Percentiles rank a stretch among this genome's conserved stretches.
Conservation (phyloP, 352 stramenopile genomes). For the Phytophthora idaei region DNA sequence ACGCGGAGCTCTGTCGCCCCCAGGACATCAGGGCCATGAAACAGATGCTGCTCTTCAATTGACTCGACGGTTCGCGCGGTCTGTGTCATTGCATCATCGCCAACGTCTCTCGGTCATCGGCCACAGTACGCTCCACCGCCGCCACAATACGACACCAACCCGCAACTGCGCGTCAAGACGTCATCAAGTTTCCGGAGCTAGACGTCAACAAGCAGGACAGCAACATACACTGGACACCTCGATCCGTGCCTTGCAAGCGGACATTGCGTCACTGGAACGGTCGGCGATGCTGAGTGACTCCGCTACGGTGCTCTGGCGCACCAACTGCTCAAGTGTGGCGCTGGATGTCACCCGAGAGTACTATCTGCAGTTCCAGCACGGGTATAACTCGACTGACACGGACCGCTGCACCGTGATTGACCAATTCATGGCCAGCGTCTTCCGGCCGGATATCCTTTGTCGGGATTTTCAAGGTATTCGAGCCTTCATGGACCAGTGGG, state of each 20-base stretch:
- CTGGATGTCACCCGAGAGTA: constrained; percentile 48
- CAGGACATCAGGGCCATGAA: not conserved
- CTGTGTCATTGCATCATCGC: constrained; percentile 24
- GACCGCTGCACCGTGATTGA: constrained; percentile 8
- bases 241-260: constrained; percentile 37
- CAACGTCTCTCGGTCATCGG: constrained; percentile 13
- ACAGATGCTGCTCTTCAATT: constrained; percentile 6
- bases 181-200: constrained; percentile 11
- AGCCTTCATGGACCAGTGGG: constrained; percentile 54
- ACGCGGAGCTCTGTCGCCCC: not conserved
- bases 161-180: constrained; percentile 41
- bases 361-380: constrained; percentile 46
- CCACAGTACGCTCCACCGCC: not conserved
- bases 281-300: constrained; percentile 45
- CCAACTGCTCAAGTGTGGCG: constrained; percentile 45
- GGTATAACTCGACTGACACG: constrained; percentile 36
- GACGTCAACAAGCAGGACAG: not conserved
- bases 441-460: constrained; percentile 46
- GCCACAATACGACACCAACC: not conserved
- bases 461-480: constrained; percentile 50
- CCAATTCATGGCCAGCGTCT: constrained; percentile 39
- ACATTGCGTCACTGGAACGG: constrained; percentile 43
- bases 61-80: constrained; percentile 43
- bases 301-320: constrained; percentile 37
- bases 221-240: constrained; percentile 25